phyloP scores from a whole-genome alignment of 495 filamentous ascomycete genomes.

The Mytilinidion resinicola region DNA sequence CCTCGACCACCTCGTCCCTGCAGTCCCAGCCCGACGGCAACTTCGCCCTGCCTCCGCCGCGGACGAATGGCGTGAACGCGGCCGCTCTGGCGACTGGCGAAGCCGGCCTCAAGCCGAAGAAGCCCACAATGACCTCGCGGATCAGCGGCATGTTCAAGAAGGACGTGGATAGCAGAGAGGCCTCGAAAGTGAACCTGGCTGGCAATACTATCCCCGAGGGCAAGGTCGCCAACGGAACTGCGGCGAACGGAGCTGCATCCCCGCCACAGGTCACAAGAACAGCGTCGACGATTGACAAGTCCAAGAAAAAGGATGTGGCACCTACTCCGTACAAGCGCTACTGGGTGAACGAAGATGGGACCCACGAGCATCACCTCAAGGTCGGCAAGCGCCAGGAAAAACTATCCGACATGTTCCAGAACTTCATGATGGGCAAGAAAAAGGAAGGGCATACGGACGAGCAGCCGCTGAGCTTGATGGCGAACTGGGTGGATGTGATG shows the following conservation, averaged over 20 bases:
- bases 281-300: slow-evolving; percentile 5
- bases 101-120: slow-evolving; percentile 24
- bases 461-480: slow-evolving; percentile 85
- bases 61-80: background rate
- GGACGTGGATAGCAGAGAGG: slow-evolving; percentile 24
- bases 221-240: slow-evolving; percentile 16
- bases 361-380: slow-evolving; percentile 81
- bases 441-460: slow-evolving; percentile 66
- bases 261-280: background rate
- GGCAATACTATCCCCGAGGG: slow-evolving; percentile 24
- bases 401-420: slow-evolving; percentile 81
- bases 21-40: slow-evolving; percentile 26
- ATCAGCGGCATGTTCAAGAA: slow-evolving; percentile 39
- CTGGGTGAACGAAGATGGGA: slow-evolving; percentile 54
- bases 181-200: slow-evolving; percentile 11
- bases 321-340: slow-evolving; percentile 47
- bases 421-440: slow-evolving; percentile 68
- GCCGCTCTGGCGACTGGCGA: slow-evolving; percentile 11
- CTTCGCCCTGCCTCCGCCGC: slow-evolving; percentile 18
- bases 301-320: slow-evolving; percentile 29
- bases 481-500: slow-evolving; percentile 91
- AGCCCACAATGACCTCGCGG: slow-evolving; percentile 35
- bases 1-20: slow-evolving; percentile 27
- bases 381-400: slow-evolving; percentile 90
- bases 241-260: background rate